phyloP scores from a whole-genome alignment of 2,329 filamentous ascomycete species.

The Cyclaneusma minus region DNA sequence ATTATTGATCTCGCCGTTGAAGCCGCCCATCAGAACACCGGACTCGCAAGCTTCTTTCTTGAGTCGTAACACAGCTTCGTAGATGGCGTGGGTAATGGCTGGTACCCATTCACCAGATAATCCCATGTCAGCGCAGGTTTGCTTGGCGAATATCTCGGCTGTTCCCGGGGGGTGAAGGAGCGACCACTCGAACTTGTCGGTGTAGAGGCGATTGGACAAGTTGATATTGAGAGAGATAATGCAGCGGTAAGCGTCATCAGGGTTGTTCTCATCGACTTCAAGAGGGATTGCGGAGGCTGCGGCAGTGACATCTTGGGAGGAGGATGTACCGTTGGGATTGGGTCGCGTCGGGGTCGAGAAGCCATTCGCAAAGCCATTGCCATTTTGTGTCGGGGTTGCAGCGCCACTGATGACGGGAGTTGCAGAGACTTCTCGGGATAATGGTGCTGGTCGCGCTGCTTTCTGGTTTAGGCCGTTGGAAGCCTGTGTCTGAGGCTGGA shows the following conservation, averaged over 20 bases:
- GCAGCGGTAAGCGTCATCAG: conserved; percentile 88
- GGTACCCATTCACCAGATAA: conserved; percentile 86
- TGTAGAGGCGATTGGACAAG: conserved; percentile 79
- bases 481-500: conserved; percentile 37
- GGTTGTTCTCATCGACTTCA: conserved; percentile 64
- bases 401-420: conserved; percentile 31
- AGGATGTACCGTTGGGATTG: conserved; percentile 26
- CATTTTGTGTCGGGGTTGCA: conserved; percentile 32
- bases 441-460: conserved; percentile 13
- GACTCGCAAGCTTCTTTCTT: conserved; percentile 97
- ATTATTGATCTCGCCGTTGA: conserved; percentile 64
- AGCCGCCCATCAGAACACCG: conserved; percentile 66
- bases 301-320: conserved; percentile 42
- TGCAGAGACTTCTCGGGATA: conserved; percentile 23
- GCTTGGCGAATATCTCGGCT: conserved; percentile 80
- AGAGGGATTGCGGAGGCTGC: conserved; percentile 47
- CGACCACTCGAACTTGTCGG: conserved; percentile 97
- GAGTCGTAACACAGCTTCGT: conserved; percentile 78
- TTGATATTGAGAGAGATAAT: conserved; percentile 86
- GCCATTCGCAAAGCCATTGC: conserved; percentile 16
- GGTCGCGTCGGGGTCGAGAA: conserved; percentile 31
- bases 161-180: conserved; percentile 81
- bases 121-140: conserved; percentile 84
- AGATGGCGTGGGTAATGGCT: conserved; percentile 89
- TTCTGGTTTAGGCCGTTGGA: conserved; percentile 18